Conservation (phyloP, 495 filamentous ascomycete species). For the Daldinia bambusicola region DNA sequence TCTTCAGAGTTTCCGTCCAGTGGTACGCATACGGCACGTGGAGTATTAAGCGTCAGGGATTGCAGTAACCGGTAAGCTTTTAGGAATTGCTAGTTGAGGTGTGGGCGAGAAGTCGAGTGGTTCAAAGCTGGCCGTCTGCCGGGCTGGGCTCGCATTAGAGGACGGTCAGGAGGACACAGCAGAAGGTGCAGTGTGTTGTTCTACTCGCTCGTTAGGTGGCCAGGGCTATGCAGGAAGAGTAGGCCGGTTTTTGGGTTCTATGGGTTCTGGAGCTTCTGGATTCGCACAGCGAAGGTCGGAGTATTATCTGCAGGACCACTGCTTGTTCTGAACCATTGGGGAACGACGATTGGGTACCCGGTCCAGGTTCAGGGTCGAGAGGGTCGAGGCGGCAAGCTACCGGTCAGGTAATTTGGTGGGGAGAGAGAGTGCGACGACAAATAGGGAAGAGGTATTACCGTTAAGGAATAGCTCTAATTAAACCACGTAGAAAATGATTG, state of each 20-base stretch:
- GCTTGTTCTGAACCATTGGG: slow-evolving; percentile 37
- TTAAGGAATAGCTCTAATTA: slow-evolving; percentile 33
- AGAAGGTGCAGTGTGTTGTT: slow-evolving; percentile 27
- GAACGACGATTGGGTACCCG: slow-evolving; percentile 40
- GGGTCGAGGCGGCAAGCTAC: slow-evolving; percentile 29
- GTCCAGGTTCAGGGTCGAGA: slow-evolving; percentile 40
- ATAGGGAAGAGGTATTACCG: slow-evolving; percentile 31
- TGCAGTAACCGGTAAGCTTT: slow-evolving; percentile 39
- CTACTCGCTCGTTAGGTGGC: slow-evolving; percentile 33
- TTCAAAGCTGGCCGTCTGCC: slow-evolving; percentile 35
- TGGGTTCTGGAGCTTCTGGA: slow-evolving; percentile 38
- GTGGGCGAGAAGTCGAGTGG: slow-evolving; percentile 42
- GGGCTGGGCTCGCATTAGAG: slow-evolving; percentile 43
- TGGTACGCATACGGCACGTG: slow-evolving; percentile 42
- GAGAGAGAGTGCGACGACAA: slow-evolving; percentile 32
- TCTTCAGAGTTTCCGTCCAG: slow-evolving; percentile 25
- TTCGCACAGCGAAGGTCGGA: slow-evolving; percentile 47
- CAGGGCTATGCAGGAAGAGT: slow-evolving; percentile 37
- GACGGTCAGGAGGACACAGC: slow-evolving; percentile 42
- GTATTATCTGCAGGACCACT: slow-evolving; percentile 48
- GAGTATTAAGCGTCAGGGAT: slow-evolving; percentile 38
- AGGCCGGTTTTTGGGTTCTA: slow-evolving; percentile 13
- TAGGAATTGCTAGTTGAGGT: slow-evolving; percentile 34
- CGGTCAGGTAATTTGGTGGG: slow-evolving; percentile 34
- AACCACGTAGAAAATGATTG: slow-evolving; percentile 33